phyloP scores from a whole-genome alignment of 305 asterid species.

The Salvia sclarea region DNA sequence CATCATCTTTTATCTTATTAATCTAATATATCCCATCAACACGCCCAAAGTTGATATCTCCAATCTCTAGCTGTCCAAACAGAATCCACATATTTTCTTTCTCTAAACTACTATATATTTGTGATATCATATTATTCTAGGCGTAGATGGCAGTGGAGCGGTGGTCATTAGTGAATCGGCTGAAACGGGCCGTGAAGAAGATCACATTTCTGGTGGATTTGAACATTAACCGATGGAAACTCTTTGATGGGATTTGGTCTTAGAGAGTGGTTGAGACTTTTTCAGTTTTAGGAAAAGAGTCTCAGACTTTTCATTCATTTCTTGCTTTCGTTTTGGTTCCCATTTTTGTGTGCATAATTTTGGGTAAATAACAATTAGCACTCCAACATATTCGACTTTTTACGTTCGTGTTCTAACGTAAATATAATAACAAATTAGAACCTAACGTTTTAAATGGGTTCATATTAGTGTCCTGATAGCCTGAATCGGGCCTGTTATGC shows the following conservation, averaged over 20 bases:
- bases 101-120: neutral
- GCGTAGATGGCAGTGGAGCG: conserved; percentile 32
- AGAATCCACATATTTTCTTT: neutral
- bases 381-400: too few relatives aligned
- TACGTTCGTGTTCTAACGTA: too few relatives aligned
- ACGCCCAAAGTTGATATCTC: too few relatives aligned
- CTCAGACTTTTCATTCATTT: conserved; percentile 11
- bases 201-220: conserved; percentile 48
- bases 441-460: too few relatives aligned
- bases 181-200: conserved; percentile 65
- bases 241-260: neutral
- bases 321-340: neutral
- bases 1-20: too few relatives aligned
- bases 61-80: neutral
- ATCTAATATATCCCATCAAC: too few relatives aligned
- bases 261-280: conserved; percentile 25
- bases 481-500: too few relatives aligned
- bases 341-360: too few relatives aligned
- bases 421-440: too few relatives aligned
- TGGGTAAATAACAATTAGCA: too few relatives aligned
- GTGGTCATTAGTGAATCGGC: conserved; percentile 49
- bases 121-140: too few relatives aligned
- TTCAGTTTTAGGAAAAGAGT: conserved; percentile 28
- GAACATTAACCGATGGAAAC: conserved; percentile 48
- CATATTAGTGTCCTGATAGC: too few relatives aligned